A percentile compares a stretch with the other conserved stretches of the same genome.
These are phyloP conservation scores for Vitis vinifera DNA, from an alignment of 164 flowering plant genomes.

Conservation along the genomic window DNA sequence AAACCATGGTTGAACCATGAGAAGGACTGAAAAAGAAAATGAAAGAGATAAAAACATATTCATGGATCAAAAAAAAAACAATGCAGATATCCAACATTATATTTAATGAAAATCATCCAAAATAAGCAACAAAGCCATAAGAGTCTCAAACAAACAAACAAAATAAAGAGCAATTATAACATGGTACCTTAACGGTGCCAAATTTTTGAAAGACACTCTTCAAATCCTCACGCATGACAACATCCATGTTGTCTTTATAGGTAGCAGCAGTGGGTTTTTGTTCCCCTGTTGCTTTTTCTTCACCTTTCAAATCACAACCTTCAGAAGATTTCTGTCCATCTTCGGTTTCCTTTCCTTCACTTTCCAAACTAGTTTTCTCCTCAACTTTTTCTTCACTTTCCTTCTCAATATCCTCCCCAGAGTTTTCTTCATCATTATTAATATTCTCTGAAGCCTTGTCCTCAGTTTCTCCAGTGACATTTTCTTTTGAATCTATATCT, in stretches of 20 bases:
- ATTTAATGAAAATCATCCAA: not conserved
- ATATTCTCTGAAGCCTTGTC: conserved; percentile 27
- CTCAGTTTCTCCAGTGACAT: conserved; percentile 22
- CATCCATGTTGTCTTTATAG: conserved; percentile 48
- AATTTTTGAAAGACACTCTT: conserved; percentile 63
- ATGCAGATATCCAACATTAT: not conserved
- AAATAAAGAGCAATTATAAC: not conserved
- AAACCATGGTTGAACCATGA: too few relatives aligned
- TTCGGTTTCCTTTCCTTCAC: conserved; percentile 31
- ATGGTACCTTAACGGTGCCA: conserved; percentile 79
- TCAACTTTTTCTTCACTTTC: conserved; percentile 26
- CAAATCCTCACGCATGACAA: conserved; percentile 84
- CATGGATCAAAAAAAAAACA: not conserved
- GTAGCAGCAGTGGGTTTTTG: conserved; percentile 18
- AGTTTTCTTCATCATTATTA: conserved; percentile 21
- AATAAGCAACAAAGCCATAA: not conserved
- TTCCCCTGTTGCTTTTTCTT: conserved; percentile 19
- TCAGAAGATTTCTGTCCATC: conserved; percentile 22
- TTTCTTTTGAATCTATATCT: conserved; percentile 20
- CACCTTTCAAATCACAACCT: conserved; percentile 13
- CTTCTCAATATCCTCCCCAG: conserved; percentile 17
- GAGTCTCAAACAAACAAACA: not conserved
- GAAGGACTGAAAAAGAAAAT: not conserved
- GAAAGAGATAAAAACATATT: not conserved
- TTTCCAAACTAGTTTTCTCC: conserved; percentile 18